Percentiles rank a stretch among this genome's conserved stretches.
phyloP scores from a whole-genome alignment of 148 eudicot species.

The Amaranthus hypochondriacus region DNA sequence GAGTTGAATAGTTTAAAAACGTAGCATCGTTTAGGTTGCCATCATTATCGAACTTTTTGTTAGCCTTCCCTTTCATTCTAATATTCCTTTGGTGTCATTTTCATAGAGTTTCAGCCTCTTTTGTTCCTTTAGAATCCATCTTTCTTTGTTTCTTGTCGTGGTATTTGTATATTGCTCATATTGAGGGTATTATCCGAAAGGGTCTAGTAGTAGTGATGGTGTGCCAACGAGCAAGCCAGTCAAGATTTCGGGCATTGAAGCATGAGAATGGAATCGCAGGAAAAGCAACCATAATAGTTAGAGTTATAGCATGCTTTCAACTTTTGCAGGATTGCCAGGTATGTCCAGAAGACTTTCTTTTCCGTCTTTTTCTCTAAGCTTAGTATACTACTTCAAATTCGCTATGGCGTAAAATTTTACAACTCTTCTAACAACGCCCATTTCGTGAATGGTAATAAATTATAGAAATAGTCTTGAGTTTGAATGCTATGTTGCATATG shows the following conservation, averaged over 20 bases:
- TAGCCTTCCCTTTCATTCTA: constrained; percentile 1
- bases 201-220: constrained; percentile 69
- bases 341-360: constrained; percentile 1
- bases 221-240: constrained; percentile 83
- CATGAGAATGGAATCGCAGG: constrained; percentile 83
- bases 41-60: background rate
- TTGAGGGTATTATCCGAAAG: constrained; percentile 25
- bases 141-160: constrained; percentile 4
- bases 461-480: too few species aligned
- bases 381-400: background rate
- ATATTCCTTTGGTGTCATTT: background rate
- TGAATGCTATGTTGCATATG: too few species aligned
- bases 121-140: constrained; percentile 3
- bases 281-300: constrained; percentile 73
- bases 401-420: background rate
- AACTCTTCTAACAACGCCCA: too few species aligned
- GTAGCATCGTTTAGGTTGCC: background rate
- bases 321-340: constrained; percentile 85
- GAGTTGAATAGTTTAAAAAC: background rate
- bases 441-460: too few species aligned
- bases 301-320: constrained; percentile 87
- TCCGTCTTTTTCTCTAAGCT: background rate
- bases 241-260: constrained; percentile 76
- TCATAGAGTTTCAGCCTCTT: constrained; percentile 3
- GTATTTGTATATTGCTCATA: background rate